Evolutionary conservation across 257 asterid genomes (phyloP).

Genomic region (Lithospermum erythrorhizon): DNA sequence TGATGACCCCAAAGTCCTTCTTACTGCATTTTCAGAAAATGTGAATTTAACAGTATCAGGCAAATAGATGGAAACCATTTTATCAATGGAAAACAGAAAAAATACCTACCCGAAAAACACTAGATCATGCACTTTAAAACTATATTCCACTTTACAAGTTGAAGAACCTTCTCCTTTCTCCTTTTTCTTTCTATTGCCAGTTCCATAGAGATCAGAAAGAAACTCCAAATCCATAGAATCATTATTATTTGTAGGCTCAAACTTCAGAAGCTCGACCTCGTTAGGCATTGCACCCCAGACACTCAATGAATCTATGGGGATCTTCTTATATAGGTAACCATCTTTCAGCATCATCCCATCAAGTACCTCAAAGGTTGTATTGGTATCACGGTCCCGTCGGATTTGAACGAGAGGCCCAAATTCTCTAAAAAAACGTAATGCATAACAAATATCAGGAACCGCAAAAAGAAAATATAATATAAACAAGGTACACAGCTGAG

Average conservation of each 20-base stretch:
- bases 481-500: slow-evolving; percentile 7
- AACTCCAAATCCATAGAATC: slow-evolving; percentile 62
- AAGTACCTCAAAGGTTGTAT: slow-evolving; percentile 52
- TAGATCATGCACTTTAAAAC: slow-evolving; percentile 70
- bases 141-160: slow-evolving; percentile 29
- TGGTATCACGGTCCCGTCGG: slow-evolving; percentile 89
- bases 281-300: slow-evolving; percentile 78
- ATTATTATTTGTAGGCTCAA: slow-evolving; percentile 63
- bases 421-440: slow-evolving; percentile 42
- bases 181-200: slow-evolving; percentile 40
- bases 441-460: slow-evolving; percentile 10
- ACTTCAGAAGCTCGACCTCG: slow-evolving; percentile 80
- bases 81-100: slow-evolving; percentile 5
- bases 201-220: slow-evolving; percentile 82
- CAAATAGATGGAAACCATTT: slow-evolving; percentile 3
- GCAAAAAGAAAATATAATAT: slow-evolving; percentile 5
- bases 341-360: slow-evolving; percentile 97
- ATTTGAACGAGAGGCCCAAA: slow-evolving; percentile 81
- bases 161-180: slow-evolving; percentile 61
- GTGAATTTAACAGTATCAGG: slow-evolving; percentile 12
- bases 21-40: slow-evolving; percentile 41
- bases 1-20: slow-evolving; percentile 83
- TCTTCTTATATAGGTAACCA: slow-evolving; percentile 79
- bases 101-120: slow-evolving; percentile 81
- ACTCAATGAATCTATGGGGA: slow-evolving; percentile 59